Percentiles rank a stretch among this genome's conserved stretches.
Evolutionary conservation across 768 basidiomycete genomes (phyloP).

Genomic region (Kwoniella heveanensis): DNA sequence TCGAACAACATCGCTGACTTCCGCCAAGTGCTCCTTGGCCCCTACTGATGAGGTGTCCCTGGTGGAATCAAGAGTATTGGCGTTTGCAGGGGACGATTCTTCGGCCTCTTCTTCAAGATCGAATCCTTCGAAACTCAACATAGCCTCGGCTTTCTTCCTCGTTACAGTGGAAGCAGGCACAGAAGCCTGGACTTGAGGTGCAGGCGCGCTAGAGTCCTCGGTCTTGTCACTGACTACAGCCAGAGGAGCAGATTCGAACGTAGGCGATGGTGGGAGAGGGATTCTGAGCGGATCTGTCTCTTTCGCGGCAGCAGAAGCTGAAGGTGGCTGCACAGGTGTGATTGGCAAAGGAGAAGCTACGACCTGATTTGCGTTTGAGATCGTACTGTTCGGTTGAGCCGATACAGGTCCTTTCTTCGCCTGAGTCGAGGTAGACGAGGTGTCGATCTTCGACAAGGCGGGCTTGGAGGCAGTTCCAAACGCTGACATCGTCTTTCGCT

Average conservation of each 20-base stretch:
- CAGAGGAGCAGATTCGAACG: slow-evolving; percentile 7
- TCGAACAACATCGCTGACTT: slow-evolving; percentile 24
- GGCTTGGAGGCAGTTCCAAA: slow-evolving; percentile 10
- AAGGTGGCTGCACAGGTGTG: background rate
- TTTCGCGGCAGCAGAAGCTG: background rate
- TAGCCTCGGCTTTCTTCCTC: slow-evolving; percentile 23
- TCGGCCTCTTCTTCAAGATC: slow-evolving; percentile 39
- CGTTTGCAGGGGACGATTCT: background rate
- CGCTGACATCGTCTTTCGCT: slow-evolving; percentile 13
- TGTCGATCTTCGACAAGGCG: slow-evolving; percentile 12
- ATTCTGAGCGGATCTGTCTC: slow-evolving; percentile 33
- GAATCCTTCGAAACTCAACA: slow-evolving; percentile 42
- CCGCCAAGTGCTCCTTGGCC: slow-evolving; percentile 16
- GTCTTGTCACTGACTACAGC: background rate
- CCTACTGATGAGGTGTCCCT: slow-evolving; percentile 12
- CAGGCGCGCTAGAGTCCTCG: background rate
- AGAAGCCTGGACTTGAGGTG: too few species aligned
- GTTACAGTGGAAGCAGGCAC: background rate
- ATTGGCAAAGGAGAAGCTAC: slow-evolving; percentile 10
- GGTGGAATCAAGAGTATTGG: too few species aligned
- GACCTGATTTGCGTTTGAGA: background rate
- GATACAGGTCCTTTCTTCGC: slow-evolving; percentile 5
- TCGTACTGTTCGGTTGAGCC: background rate
- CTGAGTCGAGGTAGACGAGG: background rate
- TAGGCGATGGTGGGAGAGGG: slow-evolving; percentile 44